Evolutionary conservation across 768 basidiomycete species (phyloP), one percentile per base, ranked within the genome.

Genomic region (Pleurotus tuoliensis): DNA sequence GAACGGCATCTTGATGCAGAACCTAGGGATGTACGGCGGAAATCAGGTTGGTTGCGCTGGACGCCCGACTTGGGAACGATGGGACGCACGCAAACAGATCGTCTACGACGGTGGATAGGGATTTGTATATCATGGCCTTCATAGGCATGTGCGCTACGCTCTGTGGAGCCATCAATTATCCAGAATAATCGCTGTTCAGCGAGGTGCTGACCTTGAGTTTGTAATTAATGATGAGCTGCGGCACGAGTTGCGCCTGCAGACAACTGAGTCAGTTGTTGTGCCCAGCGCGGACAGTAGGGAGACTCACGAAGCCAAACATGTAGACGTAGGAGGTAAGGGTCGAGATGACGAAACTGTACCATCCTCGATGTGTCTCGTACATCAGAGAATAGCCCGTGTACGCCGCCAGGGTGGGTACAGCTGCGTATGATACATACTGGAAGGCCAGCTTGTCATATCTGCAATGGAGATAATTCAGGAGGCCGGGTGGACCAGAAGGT

Each of bases 121-220:
- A 86, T 75, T 96, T 97, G 79, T 94, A 96, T 62, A 94, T 87
- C 92, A 98, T 94, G 3, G 95, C 90, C 70, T 95, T 97, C 88
- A 97, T 95, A 16, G 95, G 95, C 88, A 98, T 94, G 69, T 98
- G 96, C 45, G 96, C 90, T 37, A 97, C 94, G 69, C 89, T 93
- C 89, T 94, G 73, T 54, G 12, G 46, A 40, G 62, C 40, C 13
- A 55, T 49, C 34, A 59, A 13, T 16, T 56, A 44, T 55, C 50
- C 39, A 25, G 58, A 55, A 30, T 37, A 9, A 56, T 52, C 49
- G 37, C 24, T 18, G 20, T 57, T n/a, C 41, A 58, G 58, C 56
- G 51, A 66, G 67, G 58, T 49, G 80, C 73, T 59, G 62, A 88
- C 87, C 88, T 94, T 94, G 58, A 98, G 81, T 71, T 96, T 96